Percentiles rank a stretch among this genome's conserved stretches.
phyloP scores from a whole-genome alignment of 371 early-diverging fungal genomes.

The Mucor sp. region DNA sequence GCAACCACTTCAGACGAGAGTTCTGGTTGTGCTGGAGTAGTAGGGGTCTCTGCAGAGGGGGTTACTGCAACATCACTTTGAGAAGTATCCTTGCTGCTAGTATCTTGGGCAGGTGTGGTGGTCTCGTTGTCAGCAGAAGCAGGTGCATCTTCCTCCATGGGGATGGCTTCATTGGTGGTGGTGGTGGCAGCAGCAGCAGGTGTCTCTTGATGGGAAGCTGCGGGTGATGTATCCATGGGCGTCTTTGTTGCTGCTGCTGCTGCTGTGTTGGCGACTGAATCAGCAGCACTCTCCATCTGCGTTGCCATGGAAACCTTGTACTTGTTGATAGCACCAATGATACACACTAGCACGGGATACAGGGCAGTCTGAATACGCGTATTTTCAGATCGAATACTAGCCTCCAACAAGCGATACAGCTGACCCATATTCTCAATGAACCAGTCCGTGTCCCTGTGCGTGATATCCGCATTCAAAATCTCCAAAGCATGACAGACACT shows the following conservation, averaged over 20 bases:
- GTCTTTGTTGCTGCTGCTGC: neutral
- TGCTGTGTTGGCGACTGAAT: neutral
- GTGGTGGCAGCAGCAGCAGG: neutral
- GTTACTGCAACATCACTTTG: too few species aligned
- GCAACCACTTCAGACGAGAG: constrained; percentile 50
- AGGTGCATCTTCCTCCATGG: constrained; percentile 4
- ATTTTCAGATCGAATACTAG: constrained; percentile 69
- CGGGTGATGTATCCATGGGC: neutral
- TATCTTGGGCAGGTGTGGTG: neutral
- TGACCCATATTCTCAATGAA: constrained; percentile 64
- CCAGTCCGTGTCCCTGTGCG: constrained; percentile 67
- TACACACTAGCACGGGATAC: constrained; percentile 65
- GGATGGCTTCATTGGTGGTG: neutral
- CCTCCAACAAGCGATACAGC: constrained; percentile 70
- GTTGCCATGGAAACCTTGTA: constrained; percentile 1
- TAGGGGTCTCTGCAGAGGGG: neutral
- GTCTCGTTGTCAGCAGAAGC: neutral
- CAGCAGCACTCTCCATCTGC: neutral
- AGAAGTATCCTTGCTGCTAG: neutral
- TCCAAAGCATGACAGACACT: constrained; percentile 71
- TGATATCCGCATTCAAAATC: constrained; percentile 64
- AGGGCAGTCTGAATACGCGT: constrained; percentile 64
- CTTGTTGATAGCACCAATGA: constrained; percentile 59
- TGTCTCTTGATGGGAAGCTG: neutral
- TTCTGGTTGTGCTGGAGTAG: neutral